These are phyloP conservation scores for Pythium diclinum DNA, from an alignment of 352 stramenopile species.

Conservation along the genomic window DNA sequence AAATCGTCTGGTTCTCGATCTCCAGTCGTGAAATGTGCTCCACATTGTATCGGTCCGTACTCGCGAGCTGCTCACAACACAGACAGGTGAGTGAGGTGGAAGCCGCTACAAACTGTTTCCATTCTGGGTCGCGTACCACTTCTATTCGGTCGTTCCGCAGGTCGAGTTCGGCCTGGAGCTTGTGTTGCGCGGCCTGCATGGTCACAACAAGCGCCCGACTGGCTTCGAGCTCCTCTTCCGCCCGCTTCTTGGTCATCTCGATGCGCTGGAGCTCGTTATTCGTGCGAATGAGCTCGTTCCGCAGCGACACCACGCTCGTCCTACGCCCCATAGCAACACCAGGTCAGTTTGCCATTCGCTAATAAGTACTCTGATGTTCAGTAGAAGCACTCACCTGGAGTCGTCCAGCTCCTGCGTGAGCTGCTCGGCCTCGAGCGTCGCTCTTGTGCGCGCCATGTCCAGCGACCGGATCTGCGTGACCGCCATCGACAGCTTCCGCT, in stretches of 20 bases:
- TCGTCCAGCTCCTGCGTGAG: slow-evolving; percentile 35
- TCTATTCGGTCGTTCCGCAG: slow-evolving; percentile 29
- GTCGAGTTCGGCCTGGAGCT: slow-evolving; percentile 23
- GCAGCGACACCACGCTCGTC: slow-evolving; percentile 8
- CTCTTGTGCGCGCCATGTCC: slow-evolving; percentile 35
- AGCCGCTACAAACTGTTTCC: not conserved
- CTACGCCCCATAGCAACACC: not conserved
- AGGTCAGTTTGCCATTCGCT: not conserved
- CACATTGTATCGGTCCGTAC: slow-evolving; percentile 31
- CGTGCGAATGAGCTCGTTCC: slow-evolving; percentile 27
- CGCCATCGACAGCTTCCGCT: slow-evolving; percentile 33
- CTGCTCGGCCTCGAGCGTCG: slow-evolving; percentile 34
- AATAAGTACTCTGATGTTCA: no score
- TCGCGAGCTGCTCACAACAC: slow-evolving; percentile 23
- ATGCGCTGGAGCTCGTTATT: slow-evolving; percentile 26
- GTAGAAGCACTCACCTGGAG: slow-evolving; percentile 10
- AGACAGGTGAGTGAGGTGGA: not conserved
- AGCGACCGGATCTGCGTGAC: slow-evolving; percentile 38
- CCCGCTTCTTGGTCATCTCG: slow-evolving; percentile 11
- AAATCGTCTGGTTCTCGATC: slow-evolving; percentile 42
- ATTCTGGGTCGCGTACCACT: slow-evolving; percentile 20
- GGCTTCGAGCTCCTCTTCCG: slow-evolving; percentile 31
- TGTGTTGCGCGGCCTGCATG: slow-evolving; percentile 13
- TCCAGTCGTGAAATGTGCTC: slow-evolving; percentile 40
- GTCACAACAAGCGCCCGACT: slow-evolving; percentile 10